A percentile compares a stretch with the other conserved stretches of the same genome.
These are phyloP conservation scores for Tylopilus sp. DNA, from an alignment of 1,284 basidiomycete species.

Conservation along the genomic window DNA sequence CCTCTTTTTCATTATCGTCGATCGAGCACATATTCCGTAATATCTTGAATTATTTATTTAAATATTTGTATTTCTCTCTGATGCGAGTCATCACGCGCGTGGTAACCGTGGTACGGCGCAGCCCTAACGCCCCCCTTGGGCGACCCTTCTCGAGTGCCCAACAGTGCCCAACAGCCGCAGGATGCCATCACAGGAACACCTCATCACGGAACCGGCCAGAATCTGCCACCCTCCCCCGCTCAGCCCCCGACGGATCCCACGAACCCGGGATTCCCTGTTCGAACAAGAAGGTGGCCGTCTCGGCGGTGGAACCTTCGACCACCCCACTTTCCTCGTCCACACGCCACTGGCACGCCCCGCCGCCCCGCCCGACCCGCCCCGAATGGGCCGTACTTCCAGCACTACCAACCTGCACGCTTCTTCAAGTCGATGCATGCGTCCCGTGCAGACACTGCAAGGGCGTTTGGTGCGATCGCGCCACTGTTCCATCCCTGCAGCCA, in stretches of 20 bases:
- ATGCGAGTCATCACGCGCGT: constrained; percentile 1
- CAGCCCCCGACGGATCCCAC: constrained; percentile 18
- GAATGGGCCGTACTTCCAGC: background rate
- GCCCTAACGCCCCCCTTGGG: constrained; percentile 23
- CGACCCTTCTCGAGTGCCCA: no score
- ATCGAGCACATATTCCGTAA: constrained; percentile 25
- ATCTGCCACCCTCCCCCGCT: constrained; percentile 7
- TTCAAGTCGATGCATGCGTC: no score
- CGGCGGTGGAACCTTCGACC: constrained; percentile 6
- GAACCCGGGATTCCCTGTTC: constrained; percentile 17
- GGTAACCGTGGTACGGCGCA: constrained; percentile 18
- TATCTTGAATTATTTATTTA: constrained; percentile 15
- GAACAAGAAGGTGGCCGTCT: background rate
- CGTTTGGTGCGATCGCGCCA: background rate
- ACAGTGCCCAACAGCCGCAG: background rate
- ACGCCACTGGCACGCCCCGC: background rate
- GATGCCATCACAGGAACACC: constrained; percentile 29
- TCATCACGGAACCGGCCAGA: constrained; percentile 30
- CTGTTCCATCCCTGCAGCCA: constrained; percentile 9
- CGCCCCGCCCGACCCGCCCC: background rate
- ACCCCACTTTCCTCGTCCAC: background rate
- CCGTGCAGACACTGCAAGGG: no score
- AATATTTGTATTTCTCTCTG: constrained; percentile 8
- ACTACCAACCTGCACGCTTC: no score
- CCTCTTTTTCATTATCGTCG: constrained; percentile 32